Evolutionary conservation across 2,329 filamentous ascomycete genomes (phyloP).

Genomic region (Orbilia blumenaviensis): DNA sequence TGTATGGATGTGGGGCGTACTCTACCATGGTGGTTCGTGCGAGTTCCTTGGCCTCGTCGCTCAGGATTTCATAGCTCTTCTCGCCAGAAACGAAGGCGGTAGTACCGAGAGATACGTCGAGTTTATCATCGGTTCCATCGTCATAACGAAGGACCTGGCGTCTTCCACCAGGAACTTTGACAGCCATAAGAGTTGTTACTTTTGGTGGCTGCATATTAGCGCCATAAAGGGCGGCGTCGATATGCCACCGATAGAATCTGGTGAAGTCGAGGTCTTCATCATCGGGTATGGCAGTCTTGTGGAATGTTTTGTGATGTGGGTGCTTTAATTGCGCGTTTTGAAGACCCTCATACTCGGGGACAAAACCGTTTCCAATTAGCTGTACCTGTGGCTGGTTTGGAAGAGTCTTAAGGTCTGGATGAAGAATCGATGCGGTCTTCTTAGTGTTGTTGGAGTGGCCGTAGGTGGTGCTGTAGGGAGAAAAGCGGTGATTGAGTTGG

Average conservation of each 20-base stretch:
- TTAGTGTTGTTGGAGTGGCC: constrained; percentile 62
- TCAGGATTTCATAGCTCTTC: constrained; percentile 74
- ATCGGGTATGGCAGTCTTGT: constrained; percentile 71
- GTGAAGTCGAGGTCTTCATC: constrained; percentile 69
- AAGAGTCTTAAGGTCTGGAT: constrained; percentile 81
- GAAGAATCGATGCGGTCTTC: constrained; percentile 70
- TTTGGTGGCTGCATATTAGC: constrained; percentile 72
- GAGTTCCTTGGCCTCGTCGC: constrained; percentile 73
- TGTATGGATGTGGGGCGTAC: constrained; percentile 81
- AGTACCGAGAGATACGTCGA: constrained; percentile 76
- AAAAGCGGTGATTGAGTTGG: constrained; percentile 77
- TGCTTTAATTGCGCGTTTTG: constrained; percentile 74
- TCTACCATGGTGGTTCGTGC: constrained; percentile 73
- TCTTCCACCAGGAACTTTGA: constrained; percentile 74
- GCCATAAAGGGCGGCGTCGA: constrained; percentile 79
- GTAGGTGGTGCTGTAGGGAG: constrained; percentile 72
- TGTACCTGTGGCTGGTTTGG: constrained; percentile 78
- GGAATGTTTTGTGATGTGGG: constrained; percentile 81
- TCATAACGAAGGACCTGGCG: constrained; percentile 76
- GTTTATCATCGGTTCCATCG: constrained; percentile 72
- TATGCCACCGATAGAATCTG: constrained; percentile 80
- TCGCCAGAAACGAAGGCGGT: constrained; percentile 79
- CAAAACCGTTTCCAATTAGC: constrained; percentile 78
- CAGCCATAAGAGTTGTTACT: constrained; percentile 77
- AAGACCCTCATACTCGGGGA: constrained; percentile 76